Base-by-base conservation (phyloP, 2,329 filamentous ascomycete species). In the Aspergillus bombycis region DNA sequence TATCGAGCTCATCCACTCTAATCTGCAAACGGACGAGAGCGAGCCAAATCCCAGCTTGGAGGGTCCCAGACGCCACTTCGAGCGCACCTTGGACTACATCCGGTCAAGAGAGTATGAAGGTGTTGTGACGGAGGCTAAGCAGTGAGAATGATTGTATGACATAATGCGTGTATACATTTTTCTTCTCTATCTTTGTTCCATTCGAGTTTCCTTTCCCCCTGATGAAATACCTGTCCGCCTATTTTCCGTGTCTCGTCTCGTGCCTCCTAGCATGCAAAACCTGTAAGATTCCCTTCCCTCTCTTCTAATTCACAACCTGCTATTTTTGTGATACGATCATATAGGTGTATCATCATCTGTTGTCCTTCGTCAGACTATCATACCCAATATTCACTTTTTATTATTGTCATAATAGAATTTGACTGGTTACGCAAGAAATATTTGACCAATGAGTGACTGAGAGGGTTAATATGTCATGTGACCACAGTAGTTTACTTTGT, bases 1-100 rank as follows among this genome's bases (percentile, higher is more conserved):
- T 57, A 98, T 99, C 74, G 95, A 99, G 81, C 88, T 99, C 67
- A 98, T 99, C 74, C 94, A 99, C 79, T 97, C 93, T 26, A 99
- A 99, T 75, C 85, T 99, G 36, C 90, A 90, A 68, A 93, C 91
- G 62, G 95, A 92, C 75, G 92, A 95, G 50, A 76, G 78, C 8
- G 75, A 78, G 41, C 74, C 78, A 71, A 92, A 91, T 36, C 86
- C 90, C 0, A 91, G 89, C 26, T 86, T 98, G 57, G 95, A 99
- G 74, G 93, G 89, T 67, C 96, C 95, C 66, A 91, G 91, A 77
- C 93, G 92, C 74, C 95, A 99, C 79, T 99, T 99, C 80, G 87
- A 96, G 79, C 89, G 96, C 68, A 99, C 95, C 6, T 83, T 99
- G 72, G 94, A 97, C 66, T 97, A 97, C 75, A 98, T 99, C 73